Evolutionary conservation across 208 protist genomes (phyloP).

Genomic region (Trypanosoma congolense): DNA sequence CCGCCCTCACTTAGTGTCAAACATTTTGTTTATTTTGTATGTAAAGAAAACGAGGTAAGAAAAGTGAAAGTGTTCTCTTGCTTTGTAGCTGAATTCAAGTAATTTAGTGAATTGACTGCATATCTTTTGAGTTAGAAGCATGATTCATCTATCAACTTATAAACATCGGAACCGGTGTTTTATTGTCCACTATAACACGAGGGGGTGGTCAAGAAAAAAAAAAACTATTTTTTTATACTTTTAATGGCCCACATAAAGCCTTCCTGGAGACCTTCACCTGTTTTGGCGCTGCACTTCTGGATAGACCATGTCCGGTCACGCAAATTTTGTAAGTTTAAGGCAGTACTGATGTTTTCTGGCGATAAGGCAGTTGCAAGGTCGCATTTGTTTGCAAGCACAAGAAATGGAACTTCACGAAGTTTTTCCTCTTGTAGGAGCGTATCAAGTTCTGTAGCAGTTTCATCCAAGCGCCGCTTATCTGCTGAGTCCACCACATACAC

Average conservation of each 20-base stretch:
- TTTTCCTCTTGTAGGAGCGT: conserved; percentile 93
- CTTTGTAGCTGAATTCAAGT: too few species aligned
- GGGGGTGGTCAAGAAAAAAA: too few species aligned
- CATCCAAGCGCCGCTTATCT: conserved; percentile 91
- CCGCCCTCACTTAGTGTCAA: conserved; percentile 13
- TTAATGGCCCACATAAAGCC: conserved; percentile 88
- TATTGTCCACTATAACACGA: conserved; percentile 6
- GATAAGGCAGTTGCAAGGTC: conserved; percentile 90
- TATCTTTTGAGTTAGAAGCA: too few species aligned
- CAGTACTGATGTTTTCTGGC: conserved; percentile 80
- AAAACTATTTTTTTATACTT: conserved; percentile 67
- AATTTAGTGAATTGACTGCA: too few species aligned
- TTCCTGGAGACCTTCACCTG: conserved; percentile 82
- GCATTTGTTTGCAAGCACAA: conserved; percentile 98
- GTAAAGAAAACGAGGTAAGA: too few species aligned
- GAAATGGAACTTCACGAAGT: conserved; percentile 89
- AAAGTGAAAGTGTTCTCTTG: too few species aligned
- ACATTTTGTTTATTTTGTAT: too few species aligned
- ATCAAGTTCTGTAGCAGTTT: conserved; percentile 92
- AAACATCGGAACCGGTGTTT: too few species aligned
- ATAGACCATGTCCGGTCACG: conserved; percentile 89
- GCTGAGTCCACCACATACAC: conserved; percentile 96
- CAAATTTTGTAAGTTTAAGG: conserved; percentile 79
- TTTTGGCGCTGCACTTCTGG: conserved; percentile 90
- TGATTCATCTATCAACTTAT: too few species aligned